Evolutionary conservation across 1,284 basidiomycete genomes (phyloP), one percentile per base, ranked within the genome.

Genomic region (Ganoderma sinense): DNA sequence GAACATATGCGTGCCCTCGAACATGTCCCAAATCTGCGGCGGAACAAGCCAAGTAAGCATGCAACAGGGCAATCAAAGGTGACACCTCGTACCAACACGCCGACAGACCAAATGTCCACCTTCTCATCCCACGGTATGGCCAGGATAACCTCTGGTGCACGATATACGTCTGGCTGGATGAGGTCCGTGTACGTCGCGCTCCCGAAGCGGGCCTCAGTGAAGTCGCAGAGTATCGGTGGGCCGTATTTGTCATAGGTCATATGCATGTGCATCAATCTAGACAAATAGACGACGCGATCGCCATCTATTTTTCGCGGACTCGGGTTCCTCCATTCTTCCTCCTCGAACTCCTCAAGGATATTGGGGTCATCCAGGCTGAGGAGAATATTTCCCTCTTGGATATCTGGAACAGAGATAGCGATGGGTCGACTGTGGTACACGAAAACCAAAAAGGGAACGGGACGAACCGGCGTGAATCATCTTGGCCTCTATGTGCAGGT

Each of bases 21-120:
- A 63, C 65, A 75, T 65, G 66, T 75, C 66, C 74, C 74, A 76
- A 40, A 76, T 73, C 73, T 75, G 45, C 10, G 36, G 6, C 59
- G 41, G 14, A 56, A 8, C 26, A n/a, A 26, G 39, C 10, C 14
- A 23, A 36, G 39, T 66, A 16, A 65, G 55, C 36, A 59, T 13
- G 11, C 29, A 33, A 48, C 29, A 33, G 26, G 18, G 29, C 4
- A 63, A 10, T 23, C 2, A 39, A 0, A 33, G 13, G 23, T 29
- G 20, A 20, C 10, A 6, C 13, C 69, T 59, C 53, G 66, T 62
- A 79, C 78, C 74, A 78, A 60, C 23, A 71, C 69, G 6, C 76
- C 76, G 53, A 78, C 62, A 29, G 74, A 75, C 77, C 78, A 80
- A 11, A 79, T 75, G 62, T 80, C 78, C 16, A 77, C 75, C 61